Evolutionary conservation across 352 stramenopile genomes (phyloP).

Genomic region (Aphanomyces invadans): DNA sequence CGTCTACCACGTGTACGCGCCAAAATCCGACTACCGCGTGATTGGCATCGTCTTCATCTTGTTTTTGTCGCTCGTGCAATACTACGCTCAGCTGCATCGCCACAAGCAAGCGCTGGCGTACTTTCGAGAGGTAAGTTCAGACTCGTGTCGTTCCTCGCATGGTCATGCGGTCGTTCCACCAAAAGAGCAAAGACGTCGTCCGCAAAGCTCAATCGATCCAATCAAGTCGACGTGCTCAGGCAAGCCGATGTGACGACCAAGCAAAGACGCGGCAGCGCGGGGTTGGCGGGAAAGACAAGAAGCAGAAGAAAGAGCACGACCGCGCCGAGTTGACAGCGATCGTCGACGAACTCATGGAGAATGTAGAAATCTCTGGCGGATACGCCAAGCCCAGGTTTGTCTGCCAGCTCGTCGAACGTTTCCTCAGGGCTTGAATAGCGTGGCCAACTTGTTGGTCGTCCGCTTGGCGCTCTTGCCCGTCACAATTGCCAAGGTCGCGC

Average conservation of each 20-base stretch:
- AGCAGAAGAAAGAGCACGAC: conserved; percentile 5
- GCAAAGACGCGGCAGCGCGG: too few relatives aligned
- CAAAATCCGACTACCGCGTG: conserved; percentile 1
- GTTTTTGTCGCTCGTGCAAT: neutral
- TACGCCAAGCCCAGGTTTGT: conserved; percentile 2
- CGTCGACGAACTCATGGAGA: conserved; percentile 15
- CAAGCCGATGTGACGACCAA: too few relatives aligned
- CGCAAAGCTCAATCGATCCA: neutral
- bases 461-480: neutral
- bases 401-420: neutral
- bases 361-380: conserved; percentile 3
- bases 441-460: neutral
- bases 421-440: neutral
- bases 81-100: neutral
- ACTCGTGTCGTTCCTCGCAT: neutral
- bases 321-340: conserved; percentile 1
- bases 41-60: neutral
- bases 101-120: conserved; percentile 10
- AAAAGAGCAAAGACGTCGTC: neutral
- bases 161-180: neutral
- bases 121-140: conserved; percentile 18
- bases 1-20: conserved; percentile 13
- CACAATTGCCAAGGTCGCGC: neutral
- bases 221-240: too few relatives aligned
- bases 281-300: conserved; percentile 2